Conservation (phyloP, 2,329 filamentous ascomycete genomes). For the Ophiostoma quercus region DNA sequence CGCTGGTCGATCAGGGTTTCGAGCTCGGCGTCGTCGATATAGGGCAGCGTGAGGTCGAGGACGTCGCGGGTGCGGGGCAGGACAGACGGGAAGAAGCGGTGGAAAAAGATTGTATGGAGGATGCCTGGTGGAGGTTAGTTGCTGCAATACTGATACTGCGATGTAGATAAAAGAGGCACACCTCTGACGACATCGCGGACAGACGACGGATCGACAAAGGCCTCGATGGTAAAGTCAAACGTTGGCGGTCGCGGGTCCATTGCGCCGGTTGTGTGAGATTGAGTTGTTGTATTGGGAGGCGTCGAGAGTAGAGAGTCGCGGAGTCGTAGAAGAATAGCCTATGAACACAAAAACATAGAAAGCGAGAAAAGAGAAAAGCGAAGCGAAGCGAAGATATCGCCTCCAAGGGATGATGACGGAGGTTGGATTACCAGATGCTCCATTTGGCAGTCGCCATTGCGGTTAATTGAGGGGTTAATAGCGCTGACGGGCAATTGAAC, state of each 20-base stretch:
- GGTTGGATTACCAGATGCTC: not conserved
- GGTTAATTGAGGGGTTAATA: constrained; percentile 3
- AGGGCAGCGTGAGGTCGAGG: constrained; percentile 82
- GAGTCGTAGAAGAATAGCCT: too few relatives aligned
- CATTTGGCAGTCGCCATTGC: not conserved
- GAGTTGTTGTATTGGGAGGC: not conserved
- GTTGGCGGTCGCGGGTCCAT: constrained; percentile 38
- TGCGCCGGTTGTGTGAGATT: constrained; percentile 5
- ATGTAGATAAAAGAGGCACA: constrained; percentile 37
- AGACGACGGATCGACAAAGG: constrained; percentile 84
- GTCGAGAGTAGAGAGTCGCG: not conserved
- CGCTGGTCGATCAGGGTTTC: constrained; percentile 91
- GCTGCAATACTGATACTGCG: constrained; percentile 15
- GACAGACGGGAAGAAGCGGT: constrained; percentile 89
- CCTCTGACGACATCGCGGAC: constrained; percentile 93
- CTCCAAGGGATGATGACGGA: constrained; percentile 10
- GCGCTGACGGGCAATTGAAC: constrained; percentile 7
- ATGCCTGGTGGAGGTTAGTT: constrained; percentile 55
- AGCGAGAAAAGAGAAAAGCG: not conserved
- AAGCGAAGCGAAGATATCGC: not conserved
- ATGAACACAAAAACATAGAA: not conserved
- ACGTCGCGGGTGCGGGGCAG: constrained; percentile 79
- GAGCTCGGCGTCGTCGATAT: constrained; percentile 83
- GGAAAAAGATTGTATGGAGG: constrained; percentile 97
- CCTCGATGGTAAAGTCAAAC: constrained; percentile 87